Evolutionary conservation across 2,329 filamentous ascomycete species (phyloP), one percentile per base, ranked within the genome.

Genomic region (Penicillium janthinellum): DNA sequence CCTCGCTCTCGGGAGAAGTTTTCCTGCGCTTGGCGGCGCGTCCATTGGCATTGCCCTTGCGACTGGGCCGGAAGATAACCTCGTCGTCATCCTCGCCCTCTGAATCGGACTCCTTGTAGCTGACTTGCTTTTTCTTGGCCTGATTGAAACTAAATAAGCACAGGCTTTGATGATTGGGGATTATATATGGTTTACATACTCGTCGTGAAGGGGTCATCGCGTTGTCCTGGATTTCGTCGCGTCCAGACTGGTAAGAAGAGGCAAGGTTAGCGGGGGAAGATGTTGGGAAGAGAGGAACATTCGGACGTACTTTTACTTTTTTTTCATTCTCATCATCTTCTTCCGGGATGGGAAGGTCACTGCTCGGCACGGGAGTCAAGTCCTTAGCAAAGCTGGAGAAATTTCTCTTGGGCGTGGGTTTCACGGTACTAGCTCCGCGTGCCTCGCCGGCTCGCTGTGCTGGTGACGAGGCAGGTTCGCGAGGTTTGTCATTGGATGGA

Each of bases 81-180:
- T 93, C 89, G 52, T 92, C 89, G 12, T 91, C 89, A 54, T 81
- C 79, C 48, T 83, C 81, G 17, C 85, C 83, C 58, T 92, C 89
- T 48, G 91, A 90, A 47, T 91, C 91, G 1, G 91, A 92, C 70
- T 97, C 93, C 64, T 90, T 88, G 74, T 98, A 98, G 73, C 95
- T 77, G 22, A 77, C 84, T 48, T 53, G 51, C 37, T 81, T 75
- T 69, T 87, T 89, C 73, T 86, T 88, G 12, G 81, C 82, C 83
- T 87, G 49, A 2, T 47, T 12, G 8, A 25, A 10, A 12, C 38
- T 37, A 4, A n/a, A 54, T 66, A 7, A 64, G 56, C 39, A 52
- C 4, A 37, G 3, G 14, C 0, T 38, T 7, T 28, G 17, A 34
- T 45, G 5, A 44, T 4, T 4, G 1, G 17, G 35, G 20, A 3